A percentile compares a stretch with the other conserved stretches of the same genome.
These are phyloP conservation scores for Verticillium alfalfae DNA, from an alignment of 2,329 filamentous ascomycete genomes.

Conservation along the genomic window DNA sequence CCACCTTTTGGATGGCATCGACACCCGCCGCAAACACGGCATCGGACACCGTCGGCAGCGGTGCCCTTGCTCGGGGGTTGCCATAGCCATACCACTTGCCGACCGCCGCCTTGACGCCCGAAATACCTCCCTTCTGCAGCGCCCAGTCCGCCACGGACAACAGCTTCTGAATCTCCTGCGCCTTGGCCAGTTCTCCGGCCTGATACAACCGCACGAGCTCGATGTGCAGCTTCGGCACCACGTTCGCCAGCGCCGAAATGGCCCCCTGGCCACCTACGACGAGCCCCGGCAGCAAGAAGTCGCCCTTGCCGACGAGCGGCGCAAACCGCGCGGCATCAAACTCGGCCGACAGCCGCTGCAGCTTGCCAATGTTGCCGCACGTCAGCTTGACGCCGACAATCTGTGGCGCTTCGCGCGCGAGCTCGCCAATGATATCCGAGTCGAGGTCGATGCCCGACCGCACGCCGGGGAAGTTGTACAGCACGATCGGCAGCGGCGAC, in stretches of 20 bases:
- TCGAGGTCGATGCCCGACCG: slow-evolving; percentile 50
- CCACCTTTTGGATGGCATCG: slow-evolving; percentile 12
- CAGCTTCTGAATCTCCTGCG: slow-evolving; percentile 11
- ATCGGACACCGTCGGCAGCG: slow-evolving; percentile 18
- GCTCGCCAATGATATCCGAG: slow-evolving; percentile 48
- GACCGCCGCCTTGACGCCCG: slow-evolving; percentile 15
- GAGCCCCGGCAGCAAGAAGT: slow-evolving; percentile 10
- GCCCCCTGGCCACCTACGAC: slow-evolving; percentile 10
- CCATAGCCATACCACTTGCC: slow-evolving; percentile 49
- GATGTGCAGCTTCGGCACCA: slow-evolving; percentile 23
- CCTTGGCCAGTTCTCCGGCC: slow-evolving; percentile 13
- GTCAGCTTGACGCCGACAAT: slow-evolving; percentile 60
- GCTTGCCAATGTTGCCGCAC: slow-evolving; percentile 59
- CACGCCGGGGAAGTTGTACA: slow-evolving; percentile 59
- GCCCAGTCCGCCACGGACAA: slow-evolving; percentile 14
- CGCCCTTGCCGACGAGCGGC: slow-evolving; percentile 12
- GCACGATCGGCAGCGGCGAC: slow-evolving; percentile 52
- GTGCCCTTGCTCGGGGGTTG: slow-evolving; percentile 40
- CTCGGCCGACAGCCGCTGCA: slow-evolving; percentile 19
- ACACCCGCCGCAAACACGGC: slow-evolving; percentile 6
- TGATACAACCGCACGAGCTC: slow-evolving; percentile 24
- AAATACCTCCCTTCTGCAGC: slow-evolving; percentile 14
- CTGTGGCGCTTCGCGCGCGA: slow-evolving; percentile 46
- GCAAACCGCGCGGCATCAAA: slow-evolving; percentile 3
- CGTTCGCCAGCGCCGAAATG: slow-evolving; percentile 13